Percentiles rank a stretch among this genome's conserved stretches.
These are phyloP conservation scores for Boletus subparvulus DNA, from an alignment of 768 basidiomycete genomes.

Conservation along the genomic window DNA sequence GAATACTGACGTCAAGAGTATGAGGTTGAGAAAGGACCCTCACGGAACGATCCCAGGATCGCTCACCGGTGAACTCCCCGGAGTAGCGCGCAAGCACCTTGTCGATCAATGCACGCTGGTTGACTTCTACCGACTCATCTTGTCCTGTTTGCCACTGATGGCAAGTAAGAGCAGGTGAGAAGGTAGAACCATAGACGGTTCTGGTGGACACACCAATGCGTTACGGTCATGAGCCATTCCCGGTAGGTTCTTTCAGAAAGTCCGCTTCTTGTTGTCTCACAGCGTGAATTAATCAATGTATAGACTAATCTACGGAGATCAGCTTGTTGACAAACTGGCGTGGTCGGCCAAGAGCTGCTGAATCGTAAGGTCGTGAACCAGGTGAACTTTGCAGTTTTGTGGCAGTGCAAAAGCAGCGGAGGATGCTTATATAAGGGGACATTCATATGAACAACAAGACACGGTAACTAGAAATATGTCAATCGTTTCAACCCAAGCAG, in stretches of 20 bases:
- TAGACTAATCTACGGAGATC: neutral
- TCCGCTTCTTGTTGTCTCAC: too few relatives aligned
- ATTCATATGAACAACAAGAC: too few relatives aligned
- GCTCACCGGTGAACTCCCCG: constrained; percentile 81
- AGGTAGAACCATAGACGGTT: neutral
- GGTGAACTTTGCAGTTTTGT: too few relatives aligned
- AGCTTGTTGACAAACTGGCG: neutral
- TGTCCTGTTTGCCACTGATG: constrained; percentile 57
- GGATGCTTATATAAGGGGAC: too few relatives aligned
- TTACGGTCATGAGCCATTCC: constrained; percentile 32
- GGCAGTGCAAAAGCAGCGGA: too few relatives aligned
- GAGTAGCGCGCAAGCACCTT: constrained; percentile 95
- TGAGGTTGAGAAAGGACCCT: neutral
- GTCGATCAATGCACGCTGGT: constrained; percentile 95
- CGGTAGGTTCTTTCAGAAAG: neutral
- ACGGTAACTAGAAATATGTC: too few relatives aligned
- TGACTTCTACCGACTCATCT: constrained; percentile 86
- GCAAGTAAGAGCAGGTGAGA: neutral
- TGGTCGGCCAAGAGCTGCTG: too few relatives aligned
- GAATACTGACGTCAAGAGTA: too few relatives aligned
- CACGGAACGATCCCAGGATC: neutral
- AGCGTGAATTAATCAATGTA: neutral
- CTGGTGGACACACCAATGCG: constrained; percentile 24
- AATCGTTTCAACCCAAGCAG: too few relatives aligned
- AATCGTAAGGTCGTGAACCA: neutral